These are phyloP conservation scores for Mollisia scopiformis DNA, from an alignment of 2,329 filamentous ascomycete genomes.

Conservation along the genomic window DNA sequence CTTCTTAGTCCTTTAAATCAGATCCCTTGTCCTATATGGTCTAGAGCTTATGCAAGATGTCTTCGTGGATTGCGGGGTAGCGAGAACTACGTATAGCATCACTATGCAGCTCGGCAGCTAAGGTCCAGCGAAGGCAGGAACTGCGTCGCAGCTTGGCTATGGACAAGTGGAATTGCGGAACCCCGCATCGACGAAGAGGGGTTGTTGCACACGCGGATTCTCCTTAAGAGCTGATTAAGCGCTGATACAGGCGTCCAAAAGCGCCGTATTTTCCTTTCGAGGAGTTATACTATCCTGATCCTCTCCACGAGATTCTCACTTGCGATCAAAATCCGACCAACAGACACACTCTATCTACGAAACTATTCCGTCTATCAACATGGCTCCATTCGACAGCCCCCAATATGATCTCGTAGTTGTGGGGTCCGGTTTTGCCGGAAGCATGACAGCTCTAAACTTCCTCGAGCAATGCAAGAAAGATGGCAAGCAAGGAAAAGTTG, in stretches of 20 bases:
- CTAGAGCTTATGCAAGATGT: neutral
- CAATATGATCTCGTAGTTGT: slow-evolving; percentile 37
- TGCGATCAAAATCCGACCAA: neutral
- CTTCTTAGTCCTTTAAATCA: neutral
- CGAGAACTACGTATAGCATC: neutral
- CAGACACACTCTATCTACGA: neutral
- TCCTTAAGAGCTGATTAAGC: too few relatives aligned
- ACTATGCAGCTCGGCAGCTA: neutral
- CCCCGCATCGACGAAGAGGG: neutral
- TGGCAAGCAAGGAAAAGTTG: slow-evolving; percentile 40
- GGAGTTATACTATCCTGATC: neutral
- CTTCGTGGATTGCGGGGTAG: neutral
- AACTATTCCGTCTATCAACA: neutral
- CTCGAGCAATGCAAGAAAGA: slow-evolving; percentile 41
- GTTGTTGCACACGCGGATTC: too few relatives aligned
- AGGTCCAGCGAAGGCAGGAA: neutral
- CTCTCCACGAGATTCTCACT: too few relatives aligned
- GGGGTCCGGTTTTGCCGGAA: slow-evolving; percentile 44
- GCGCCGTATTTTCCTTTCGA: neutral
- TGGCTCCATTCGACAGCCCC: neutral
- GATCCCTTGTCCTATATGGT: neutral
- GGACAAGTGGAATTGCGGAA: neutral
- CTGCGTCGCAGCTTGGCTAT: neutral
- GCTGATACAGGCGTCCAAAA: neutral
- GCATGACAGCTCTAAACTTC: slow-evolving; percentile 44